Evolutionary conservation across 2,329 filamentous ascomycete genomes (phyloP).

Genomic region (Zymoseptoria brevis): DNA sequence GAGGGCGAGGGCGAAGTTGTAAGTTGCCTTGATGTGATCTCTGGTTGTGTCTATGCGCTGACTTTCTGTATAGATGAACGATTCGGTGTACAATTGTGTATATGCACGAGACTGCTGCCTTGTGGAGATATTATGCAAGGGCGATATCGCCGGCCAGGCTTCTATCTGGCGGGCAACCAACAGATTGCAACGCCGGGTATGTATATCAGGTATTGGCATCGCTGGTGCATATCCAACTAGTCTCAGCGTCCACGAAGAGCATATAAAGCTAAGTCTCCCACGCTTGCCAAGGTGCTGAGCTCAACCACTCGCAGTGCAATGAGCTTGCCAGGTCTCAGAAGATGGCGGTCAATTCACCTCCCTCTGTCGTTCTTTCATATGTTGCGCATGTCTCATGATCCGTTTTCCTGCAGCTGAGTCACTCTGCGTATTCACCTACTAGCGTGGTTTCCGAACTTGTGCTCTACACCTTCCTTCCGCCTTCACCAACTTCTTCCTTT

Average conservation of each 20-base stretch:
- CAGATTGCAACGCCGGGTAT: background rate
- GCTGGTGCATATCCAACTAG: background rate
- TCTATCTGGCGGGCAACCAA: too few species aligned
- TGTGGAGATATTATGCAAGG: background rate
- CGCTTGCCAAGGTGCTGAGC: background rate
- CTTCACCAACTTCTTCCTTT: background rate
- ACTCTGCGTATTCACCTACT: background rate
- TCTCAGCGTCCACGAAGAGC: background rate
- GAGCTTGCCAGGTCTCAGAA: background rate
- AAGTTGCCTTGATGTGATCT: background rate
- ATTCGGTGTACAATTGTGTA: background rate
- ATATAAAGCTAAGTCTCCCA: background rate
- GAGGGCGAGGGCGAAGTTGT: slow-evolving; percentile 23
- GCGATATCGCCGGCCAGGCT: background rate
- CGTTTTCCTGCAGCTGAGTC: background rate
- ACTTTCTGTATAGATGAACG: background rate
- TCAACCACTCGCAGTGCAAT: background rate
- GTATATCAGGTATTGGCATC: background rate
- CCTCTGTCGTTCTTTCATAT: background rate
- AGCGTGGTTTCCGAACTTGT: background rate
- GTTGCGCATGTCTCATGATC: background rate
- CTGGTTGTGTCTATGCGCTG: background rate
- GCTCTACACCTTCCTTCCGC: background rate
- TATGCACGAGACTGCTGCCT: background rate
- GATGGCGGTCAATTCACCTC: background rate